Percentiles rank a stretch among this genome's conserved stretches.
phyloP scores from a whole-genome alignment of 176 grass and related monocot species.

The Avena atlantica region DNA sequence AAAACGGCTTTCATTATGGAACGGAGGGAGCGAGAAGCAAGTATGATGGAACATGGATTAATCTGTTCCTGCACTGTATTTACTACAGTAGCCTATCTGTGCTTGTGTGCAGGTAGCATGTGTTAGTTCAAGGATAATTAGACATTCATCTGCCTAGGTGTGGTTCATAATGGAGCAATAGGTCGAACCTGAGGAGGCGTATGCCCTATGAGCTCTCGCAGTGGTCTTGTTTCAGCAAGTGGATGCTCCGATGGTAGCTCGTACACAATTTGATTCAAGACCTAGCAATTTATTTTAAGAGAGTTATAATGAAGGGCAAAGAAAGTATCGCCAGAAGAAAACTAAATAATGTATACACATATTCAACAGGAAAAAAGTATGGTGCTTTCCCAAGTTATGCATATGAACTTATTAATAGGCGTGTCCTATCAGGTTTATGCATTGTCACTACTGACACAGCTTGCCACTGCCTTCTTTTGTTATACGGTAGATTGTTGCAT shows the following conservation, averaged over 20 bases:
- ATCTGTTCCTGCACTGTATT: not conserved
- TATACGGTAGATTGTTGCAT: not conserved
- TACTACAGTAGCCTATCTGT: slow-evolving; percentile 5
- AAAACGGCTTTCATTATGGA: too few relatives aligned
- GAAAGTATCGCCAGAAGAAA: not conserved
- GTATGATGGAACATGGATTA: not conserved
- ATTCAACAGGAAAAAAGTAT: not conserved
- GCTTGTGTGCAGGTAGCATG: not conserved
- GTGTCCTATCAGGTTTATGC: not conserved
- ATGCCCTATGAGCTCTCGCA: slow-evolving; percentile 89
- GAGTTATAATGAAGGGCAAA: slow-evolving; percentile 30
- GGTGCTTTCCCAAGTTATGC: slow-evolving; percentile 21
- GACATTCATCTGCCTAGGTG: slow-evolving; percentile 3
- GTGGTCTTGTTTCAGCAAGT: slow-evolving; percentile 85
- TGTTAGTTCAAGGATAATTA: not conserved
- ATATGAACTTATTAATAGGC: not conserved
- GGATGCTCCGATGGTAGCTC: slow-evolving; percentile 94
- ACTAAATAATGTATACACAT: slow-evolving; percentile 7
- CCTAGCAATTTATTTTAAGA: slow-evolving; percentile 55
- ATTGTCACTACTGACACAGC: not conserved
- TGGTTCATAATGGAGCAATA: slow-evolving; percentile 14
- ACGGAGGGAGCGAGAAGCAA: not conserved
- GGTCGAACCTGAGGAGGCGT: slow-evolving; percentile 85
- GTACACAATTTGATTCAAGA: slow-evolving; percentile 95
- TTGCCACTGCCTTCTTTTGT: not conserved